Base-by-base conservation (phyloP, 2,329 filamentous ascomycete species). In the Colletotrichum navitas region DNA sequence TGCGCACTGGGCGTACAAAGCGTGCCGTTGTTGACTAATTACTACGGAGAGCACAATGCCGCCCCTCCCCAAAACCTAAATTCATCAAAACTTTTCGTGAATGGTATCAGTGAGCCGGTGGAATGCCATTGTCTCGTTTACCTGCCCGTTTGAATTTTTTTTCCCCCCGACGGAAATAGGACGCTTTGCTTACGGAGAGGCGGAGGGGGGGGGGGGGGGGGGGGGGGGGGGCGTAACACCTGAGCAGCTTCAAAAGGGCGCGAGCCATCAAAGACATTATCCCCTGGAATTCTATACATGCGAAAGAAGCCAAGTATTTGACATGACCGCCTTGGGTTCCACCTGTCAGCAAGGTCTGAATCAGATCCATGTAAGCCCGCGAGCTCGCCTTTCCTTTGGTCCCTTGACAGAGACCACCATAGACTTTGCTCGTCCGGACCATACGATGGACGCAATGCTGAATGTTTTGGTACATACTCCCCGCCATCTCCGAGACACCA, bases 261-360 rank as follows among this genome's bases (percentile, higher is more conserved):
- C 34, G 39, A 18, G 55, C 32, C 34, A n/a, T 41, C 5, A 5
- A 41, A 39, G 11, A 32, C 24, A 21, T n/a, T 52, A 32, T 21
- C n/a, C 60, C 26, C 24, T 41, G 24, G 16, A 52, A 39, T 41
- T 63, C 60, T 63, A 36, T 63, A 63, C 32, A 63, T 63, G 47
- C 47, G 16, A 63, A 52, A 52, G 47, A 52, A 41, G 24, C 34
- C 36, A 63, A 41, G 45, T 41, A 63, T 52, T 11, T 6, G 36
- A 63, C 60, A 26, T 39, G 21, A 14, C 34, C 55, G 21, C n/a
- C 36, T 39, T 5, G 55, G 6, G n/a, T 29, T 24, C 8, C 55
- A 29, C n/a, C 16, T 7, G n/a, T 14, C 55, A 14, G 12, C 55
- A 41, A 41, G 2, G 36, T 41, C 16, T 26, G n/a, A 41, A 29